Evolutionary conservation across 225 moss, liverwort and hornwort genomes (phyloP), one percentile per base, ranked within the genome.

Genomic region (Pseudoscleropodium purum): DNA sequence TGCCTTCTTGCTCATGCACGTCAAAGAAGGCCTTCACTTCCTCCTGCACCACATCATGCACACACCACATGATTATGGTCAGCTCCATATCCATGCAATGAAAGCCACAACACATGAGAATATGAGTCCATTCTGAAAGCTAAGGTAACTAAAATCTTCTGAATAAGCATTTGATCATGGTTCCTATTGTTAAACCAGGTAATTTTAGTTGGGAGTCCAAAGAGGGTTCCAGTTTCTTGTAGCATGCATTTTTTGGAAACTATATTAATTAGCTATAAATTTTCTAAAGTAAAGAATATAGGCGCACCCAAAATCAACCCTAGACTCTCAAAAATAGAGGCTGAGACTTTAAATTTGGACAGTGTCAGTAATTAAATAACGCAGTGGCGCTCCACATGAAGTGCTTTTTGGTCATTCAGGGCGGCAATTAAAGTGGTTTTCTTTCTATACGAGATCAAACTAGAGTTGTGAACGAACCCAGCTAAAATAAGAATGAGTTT

Each of bases 1-100:
- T 92, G 57, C 95, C 94, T 79, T 94, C 94, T 31, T 92, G 92
- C 80, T 93, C 92, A 66, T 95, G 95, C 79, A 95, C 94, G 82
- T 95, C 94, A 41, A 95, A 95, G 79, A 95, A 95, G 10, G 94
- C 94, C 92, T 87, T 91, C 77, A 95, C 92, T 91, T 94, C 93
- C 47, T 90, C 93, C 95, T 94, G 92, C 82, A 30, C 16, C 69
- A 51, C 84, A 68, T n/a, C 24, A 37, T 23, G 65, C 83, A 83
- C 49, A 82, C 23, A 64, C 21, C 63, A 82, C 37, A 66, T 37
- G 63, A 26, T 34, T 24, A 66, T 11, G 51, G 27, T 66, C 51
- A 51, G 51, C 37, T 25, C 61, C 61, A 13, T 14, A 43, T 61
- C 61, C 20, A 81, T 1, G 41, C 5, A 81, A 60, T 19, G 30